A percentile compares a stretch with the other conserved stretches of the same genome.
Evolutionary conservation across 768 basidiomycete genomes (phyloP).

Genomic region (Pisolithus marmoratus): DNA sequence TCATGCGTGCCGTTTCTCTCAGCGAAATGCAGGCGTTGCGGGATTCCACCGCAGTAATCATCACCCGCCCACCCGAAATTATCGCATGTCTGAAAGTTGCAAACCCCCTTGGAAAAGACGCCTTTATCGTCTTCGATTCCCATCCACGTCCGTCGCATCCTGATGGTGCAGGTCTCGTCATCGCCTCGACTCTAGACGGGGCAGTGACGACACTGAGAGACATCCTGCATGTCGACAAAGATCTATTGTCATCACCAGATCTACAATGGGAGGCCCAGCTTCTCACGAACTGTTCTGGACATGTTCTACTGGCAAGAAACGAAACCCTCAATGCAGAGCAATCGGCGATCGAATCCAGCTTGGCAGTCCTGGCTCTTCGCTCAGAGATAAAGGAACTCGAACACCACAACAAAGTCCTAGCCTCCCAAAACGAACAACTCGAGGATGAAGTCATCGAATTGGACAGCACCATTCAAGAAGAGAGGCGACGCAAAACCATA

Average conservation of each 20-base stretch:
- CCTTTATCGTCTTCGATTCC: slow-evolving; percentile 63
- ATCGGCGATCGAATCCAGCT: slow-evolving; percentile 44
- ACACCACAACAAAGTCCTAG: slow-evolving; percentile 21
- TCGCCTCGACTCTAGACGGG: slow-evolving; percentile 41
- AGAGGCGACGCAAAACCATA: slow-evolving; percentile 3
- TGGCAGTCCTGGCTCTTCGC: slow-evolving; percentile 39
- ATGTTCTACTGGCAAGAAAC: slow-evolving; percentile 41
- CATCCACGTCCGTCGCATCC: slow-evolving; percentile 58
- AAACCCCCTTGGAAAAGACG: slow-evolving; percentile 12
- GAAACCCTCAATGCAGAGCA: slow-evolving; percentile 20
- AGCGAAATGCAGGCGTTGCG: slow-evolving; percentile 20
- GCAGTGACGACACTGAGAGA: slow-evolving; percentile 40
- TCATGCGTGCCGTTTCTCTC: slow-evolving; percentile 5
- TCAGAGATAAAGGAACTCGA: slow-evolving; percentile 36
- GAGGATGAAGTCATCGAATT: slow-evolving; percentile 21
- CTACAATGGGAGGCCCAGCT: slow-evolving; percentile 65
- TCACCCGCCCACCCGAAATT: slow-evolving; percentile 71
- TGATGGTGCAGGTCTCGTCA: slow-evolving; percentile 52
- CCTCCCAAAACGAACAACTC: slow-evolving; percentile 20
- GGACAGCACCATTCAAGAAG: slow-evolving; percentile 7
- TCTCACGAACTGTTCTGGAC: slow-evolving; percentile 53
- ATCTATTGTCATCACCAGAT: slow-evolving; percentile 34
- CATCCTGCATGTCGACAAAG: slow-evolving; percentile 45
- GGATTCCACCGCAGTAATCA: slow-evolving; percentile 37
- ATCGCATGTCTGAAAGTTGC: slow-evolving; percentile 43